Conservation (phyloP, 352 stramenopile genomes). For the Phytophthora boehmeriae region DNA sequence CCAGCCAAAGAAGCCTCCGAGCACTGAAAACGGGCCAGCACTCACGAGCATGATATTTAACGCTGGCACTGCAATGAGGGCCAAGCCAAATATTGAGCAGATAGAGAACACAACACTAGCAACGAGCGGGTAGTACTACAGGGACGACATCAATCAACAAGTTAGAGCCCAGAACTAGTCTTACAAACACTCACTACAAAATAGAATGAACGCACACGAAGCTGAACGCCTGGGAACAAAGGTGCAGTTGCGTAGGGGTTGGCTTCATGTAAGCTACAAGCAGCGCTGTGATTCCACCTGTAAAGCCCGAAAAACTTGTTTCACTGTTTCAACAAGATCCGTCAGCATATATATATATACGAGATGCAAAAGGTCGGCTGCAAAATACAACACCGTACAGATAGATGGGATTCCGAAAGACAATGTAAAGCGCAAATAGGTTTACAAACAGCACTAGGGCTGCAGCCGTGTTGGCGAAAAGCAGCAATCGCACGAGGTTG, state of each 20-base stretch:
- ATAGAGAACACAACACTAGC: constrained; percentile 55
- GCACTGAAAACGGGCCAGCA: constrained; percentile 73
- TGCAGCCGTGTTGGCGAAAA: constrained; percentile 76
- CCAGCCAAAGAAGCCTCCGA: constrained; percentile 84
- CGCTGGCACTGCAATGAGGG: constrained; percentile 32
- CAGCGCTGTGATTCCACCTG: constrained; percentile 76
- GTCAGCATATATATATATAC: constrained; percentile 8
- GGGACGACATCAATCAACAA: not conserved
- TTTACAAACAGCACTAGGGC: constrained; percentile 80
- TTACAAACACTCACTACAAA: not conserved
- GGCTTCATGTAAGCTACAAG: constrained; percentile 86
- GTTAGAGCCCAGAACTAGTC: constrained; percentile 1
- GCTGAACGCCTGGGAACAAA: constrained; percentile 59
- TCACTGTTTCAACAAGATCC: constrained; percentile 41
- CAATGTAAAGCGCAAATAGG: constrained; percentile 83
- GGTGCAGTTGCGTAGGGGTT: constrained; percentile 60
- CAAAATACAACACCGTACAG: constrained; percentile 48
- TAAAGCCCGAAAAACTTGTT: constrained; percentile 76
- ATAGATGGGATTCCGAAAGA: constrained; percentile 80
- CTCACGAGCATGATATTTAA: constrained; percentile 63
- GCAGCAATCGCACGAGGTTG: constrained; percentile 66
- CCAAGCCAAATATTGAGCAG: constrained; percentile 51
- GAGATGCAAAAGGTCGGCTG: not conserved
- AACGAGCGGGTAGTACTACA: constrained; percentile 74
- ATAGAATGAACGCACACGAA: constrained; percentile 54